Base-by-base conservation (phyloP, 2,329 filamentous ascomycete species). In the Grosmannia serpens region DNA sequence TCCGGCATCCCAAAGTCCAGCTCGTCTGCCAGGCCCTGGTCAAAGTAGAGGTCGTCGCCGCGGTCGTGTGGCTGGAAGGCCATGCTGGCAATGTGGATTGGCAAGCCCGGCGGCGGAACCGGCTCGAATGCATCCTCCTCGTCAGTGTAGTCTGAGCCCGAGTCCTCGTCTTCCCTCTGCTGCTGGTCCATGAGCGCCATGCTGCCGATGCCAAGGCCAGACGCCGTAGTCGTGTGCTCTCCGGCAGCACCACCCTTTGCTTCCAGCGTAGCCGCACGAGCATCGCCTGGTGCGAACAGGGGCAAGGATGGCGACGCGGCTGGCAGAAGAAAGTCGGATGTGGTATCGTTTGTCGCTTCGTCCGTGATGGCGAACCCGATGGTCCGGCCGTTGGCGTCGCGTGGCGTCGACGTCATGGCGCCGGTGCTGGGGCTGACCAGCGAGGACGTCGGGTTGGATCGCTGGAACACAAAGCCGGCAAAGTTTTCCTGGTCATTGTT, bases 21-120 rank as follows among this genome's bases (percentile, higher is more conserved):
- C 63, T 74, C 72, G 50, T 74, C 71, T 0, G 68, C 57, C 65
- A 81, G 70, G 59, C 77, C 78, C 54, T 80, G 77, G 79, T 76
- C 63, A 83, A 70, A 89, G 67, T 88, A 89, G 33, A 88, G 72
- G 62, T 89, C 86, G 63, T 86, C 83, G 38, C 82, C 47, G 47
- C 17, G 17, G n/a, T n/a, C 3, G 77, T 49, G 24, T 8, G 35
- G 35, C 35, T 31, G 33, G n/a, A 38, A 10, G 9, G 6, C 3
- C 17, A 10, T 38, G 53, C 24, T 54, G 22, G 27, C n/a, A 11
- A 38, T 38, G 35, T 38, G 35, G 2, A 38, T 17, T 15, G 35
- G 35, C 35, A 15, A 15, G 15, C 35, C 17, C 50, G n/a, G 11
- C 15, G 22, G 8, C 38, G n/a, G 24, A 15, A 2, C 47, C 5